Conservation (phyloP, 1,139 yeast species). For the Pneumocystis oryctolagi region DNA sequence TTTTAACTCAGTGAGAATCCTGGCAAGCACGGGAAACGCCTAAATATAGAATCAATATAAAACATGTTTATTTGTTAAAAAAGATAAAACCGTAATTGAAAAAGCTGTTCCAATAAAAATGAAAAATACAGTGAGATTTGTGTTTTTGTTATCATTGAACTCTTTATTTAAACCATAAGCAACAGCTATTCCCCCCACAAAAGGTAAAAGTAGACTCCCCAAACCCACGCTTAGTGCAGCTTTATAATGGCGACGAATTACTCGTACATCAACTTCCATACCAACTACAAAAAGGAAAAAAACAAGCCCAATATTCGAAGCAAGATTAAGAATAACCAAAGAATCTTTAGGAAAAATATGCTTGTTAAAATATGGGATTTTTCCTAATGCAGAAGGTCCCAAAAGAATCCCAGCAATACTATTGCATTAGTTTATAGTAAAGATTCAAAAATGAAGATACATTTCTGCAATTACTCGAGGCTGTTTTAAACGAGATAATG, state of each 20-base stretch:
- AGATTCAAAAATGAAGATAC: background rate
- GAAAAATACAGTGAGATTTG: slow-evolving; percentile 17
- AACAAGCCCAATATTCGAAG: slow-evolving; percentile 60
- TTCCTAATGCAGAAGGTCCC: slow-evolving; percentile 52
- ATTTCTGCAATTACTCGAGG: slow-evolving; percentile 68
- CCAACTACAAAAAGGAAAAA: slow-evolving; percentile 63
- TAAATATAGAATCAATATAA: background rate
- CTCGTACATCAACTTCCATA: slow-evolving; percentile 54
- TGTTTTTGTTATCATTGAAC: slow-evolving; percentile 28
- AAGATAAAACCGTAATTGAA: slow-evolving; percentile 38
- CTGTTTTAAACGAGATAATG: slow-evolving; percentile 46
- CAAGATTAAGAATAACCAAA: slow-evolving; percentile 45
- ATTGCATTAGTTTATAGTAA: background rate
- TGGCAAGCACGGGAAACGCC: slow-evolving; percentile 69
- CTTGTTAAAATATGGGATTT: slow-evolving; percentile 47
- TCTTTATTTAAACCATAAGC: slow-evolving; percentile 50
- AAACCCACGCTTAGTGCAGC: slow-evolving; percentile 56
- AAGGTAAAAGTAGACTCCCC: slow-evolving; percentile 58
- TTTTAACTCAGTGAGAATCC: slow-evolving; percentile 58
- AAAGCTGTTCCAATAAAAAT: slow-evolving; percentile 63
- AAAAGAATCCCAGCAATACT: slow-evolving; percentile 53
- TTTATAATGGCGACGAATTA: slow-evolving; percentile 42
- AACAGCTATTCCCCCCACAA: slow-evolving; percentile 60
- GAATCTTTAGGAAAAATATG: slow-evolving; percentile 41
- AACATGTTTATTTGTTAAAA: background rate